phyloP scores from a whole-genome alignment of 352 stramenopile genomes.

The Pythium insidiosum region DNA sequence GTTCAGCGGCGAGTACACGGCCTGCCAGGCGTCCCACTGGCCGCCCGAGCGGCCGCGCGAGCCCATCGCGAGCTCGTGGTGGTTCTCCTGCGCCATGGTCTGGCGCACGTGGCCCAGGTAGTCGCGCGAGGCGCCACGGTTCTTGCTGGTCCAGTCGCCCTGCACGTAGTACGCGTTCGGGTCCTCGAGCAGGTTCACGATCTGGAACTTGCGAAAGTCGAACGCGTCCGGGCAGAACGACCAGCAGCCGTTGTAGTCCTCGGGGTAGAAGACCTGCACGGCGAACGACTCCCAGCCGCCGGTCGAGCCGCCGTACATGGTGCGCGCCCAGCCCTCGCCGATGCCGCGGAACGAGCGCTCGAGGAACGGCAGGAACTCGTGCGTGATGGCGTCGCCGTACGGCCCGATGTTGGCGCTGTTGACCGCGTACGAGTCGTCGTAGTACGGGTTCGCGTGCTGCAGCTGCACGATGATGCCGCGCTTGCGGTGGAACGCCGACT shows the following conservation, averaged over 20 bases:
- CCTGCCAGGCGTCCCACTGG: conserved; percentile 73
- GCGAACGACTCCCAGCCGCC: conserved; percentile 68
- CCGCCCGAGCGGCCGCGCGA: conserved; percentile 57
- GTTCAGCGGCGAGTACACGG: conserved; percentile 63
- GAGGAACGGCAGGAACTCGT: conserved; percentile 64
- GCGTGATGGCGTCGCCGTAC: conserved; percentile 70
- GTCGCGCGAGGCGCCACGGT: conserved; percentile 45
- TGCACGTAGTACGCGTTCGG: conserved; percentile 60
- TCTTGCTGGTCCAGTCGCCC: conserved; percentile 67
- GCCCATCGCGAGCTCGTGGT: conserved; percentile 55
- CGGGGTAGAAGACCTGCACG: conserved; percentile 66
- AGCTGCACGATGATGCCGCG: conserved; percentile 69
- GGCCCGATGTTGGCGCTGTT: conserved; percentile 70
- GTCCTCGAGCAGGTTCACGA: conserved; percentile 55
- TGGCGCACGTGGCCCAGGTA: conserved; percentile 59
- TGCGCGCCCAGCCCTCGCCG: conserved; percentile 51
- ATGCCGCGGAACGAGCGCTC: conserved; percentile 55
- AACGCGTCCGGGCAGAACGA: conserved; percentile 74
- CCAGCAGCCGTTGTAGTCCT: conserved; percentile 78
- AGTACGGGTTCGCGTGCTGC: conserved; percentile 75
- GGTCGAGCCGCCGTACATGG: conserved; percentile 72
- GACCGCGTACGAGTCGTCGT: conserved; percentile 72
- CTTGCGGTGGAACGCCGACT: conserved; percentile 48
- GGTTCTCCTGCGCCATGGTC: conserved; percentile 72
- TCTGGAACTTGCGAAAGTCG: conserved; percentile 69